A percentile compares a stretch with the other conserved stretches of the same genome.
phyloP scores from a whole-genome alignment of 192 early-diverging fungal genomes.

The Coemansia erecta region DNA sequence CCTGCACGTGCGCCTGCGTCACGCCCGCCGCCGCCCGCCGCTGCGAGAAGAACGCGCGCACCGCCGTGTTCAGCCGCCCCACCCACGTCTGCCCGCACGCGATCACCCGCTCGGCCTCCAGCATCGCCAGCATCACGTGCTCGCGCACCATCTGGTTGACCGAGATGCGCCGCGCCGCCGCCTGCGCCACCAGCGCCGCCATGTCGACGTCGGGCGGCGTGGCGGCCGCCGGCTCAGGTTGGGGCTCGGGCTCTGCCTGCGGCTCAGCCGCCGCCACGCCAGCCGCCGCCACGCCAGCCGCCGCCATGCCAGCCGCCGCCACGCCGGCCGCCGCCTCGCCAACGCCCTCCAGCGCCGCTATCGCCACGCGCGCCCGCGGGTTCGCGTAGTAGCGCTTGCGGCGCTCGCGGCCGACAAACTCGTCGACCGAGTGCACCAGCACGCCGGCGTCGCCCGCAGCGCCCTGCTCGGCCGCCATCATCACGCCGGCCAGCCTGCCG shows the following conservation, averaged over 20 bases:
- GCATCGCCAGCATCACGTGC: constrained; percentile 17
- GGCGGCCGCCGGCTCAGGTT: too few species aligned
- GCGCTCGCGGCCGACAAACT: constrained; percentile 44
- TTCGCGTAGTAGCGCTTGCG: constrained; percentile 43
- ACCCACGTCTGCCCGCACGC: background rate
- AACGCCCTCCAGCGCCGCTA: constrained; percentile 16
- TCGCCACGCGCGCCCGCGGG: constrained; percentile 19
- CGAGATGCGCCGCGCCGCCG: constrained; percentile 8
- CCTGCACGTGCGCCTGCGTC: constrained; percentile 3
- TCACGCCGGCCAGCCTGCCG: constrained; percentile 27
- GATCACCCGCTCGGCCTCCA: constrained; percentile 24
- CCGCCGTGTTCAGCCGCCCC: background rate
- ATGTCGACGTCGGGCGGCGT: constrained; percentile 5
- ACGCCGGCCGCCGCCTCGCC: background rate
- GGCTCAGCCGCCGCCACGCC: background rate
- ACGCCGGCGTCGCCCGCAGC: too few species aligned
- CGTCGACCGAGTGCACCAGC: constrained; percentile 18
- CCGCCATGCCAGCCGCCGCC: background rate
- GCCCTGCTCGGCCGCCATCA: background rate
- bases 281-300: background rate
- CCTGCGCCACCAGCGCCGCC: constrained; percentile 14
- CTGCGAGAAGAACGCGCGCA: constrained; percentile 8
- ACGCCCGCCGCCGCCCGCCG: constrained; percentile 6
- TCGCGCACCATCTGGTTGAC: constrained; percentile 29
- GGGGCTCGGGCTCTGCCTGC: too few species aligned